phyloP scores from a whole-genome alignment of 1,139 yeast species.

The Yamadazyma kanchanaburiensis region DNA sequence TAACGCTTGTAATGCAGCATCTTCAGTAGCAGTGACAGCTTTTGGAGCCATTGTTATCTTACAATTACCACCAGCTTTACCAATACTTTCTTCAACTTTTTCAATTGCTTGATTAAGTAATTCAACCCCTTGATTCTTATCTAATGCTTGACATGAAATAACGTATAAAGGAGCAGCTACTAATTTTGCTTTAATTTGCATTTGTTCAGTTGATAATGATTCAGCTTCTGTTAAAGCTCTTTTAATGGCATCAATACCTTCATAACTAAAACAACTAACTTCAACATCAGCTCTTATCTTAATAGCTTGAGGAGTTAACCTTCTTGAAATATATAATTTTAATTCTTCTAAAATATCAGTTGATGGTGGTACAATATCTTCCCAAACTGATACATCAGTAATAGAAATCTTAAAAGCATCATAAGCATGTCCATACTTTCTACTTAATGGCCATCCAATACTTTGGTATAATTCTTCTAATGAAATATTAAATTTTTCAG shows the following conservation, averaged over 20 bases:
- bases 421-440: conserved; percentile 94
- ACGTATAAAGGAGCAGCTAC: conserved; percentile 98
- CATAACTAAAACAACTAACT: conserved; percentile 95
- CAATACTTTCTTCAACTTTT: conserved; percentile 66
- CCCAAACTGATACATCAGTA: conserved; percentile 87
- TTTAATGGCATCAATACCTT: conserved; percentile 97
- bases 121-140: conserved; percentile 84
- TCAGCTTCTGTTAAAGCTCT: conserved; percentile 87
- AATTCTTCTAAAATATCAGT: conserved; percentile 74
- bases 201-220: conserved; percentile 73
- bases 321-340: conserved; percentile 80
- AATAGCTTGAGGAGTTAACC: conserved; percentile 96
- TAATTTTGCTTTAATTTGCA: conserved; percentile 85
- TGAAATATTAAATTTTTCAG: conserved; percentile 89
- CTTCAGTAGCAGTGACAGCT: conserved; percentile 98
- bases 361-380: conserved; percentile 71
- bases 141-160: conserved; percentile 87
- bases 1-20: conserved; percentile 93
- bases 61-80: conserved; percentile 77
- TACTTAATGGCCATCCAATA: conserved; percentile 96
- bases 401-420: conserved; percentile 97
- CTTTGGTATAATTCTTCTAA: conserved; percentile 82
- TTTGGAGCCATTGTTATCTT: conserved; percentile 97
- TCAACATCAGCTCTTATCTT: conserved; percentile 97
- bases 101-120: conserved; percentile 76